Base-by-base conservation (phyloP, 2,329 filamentous ascomycete genomes). In the Cladosporium sp. region DNA sequence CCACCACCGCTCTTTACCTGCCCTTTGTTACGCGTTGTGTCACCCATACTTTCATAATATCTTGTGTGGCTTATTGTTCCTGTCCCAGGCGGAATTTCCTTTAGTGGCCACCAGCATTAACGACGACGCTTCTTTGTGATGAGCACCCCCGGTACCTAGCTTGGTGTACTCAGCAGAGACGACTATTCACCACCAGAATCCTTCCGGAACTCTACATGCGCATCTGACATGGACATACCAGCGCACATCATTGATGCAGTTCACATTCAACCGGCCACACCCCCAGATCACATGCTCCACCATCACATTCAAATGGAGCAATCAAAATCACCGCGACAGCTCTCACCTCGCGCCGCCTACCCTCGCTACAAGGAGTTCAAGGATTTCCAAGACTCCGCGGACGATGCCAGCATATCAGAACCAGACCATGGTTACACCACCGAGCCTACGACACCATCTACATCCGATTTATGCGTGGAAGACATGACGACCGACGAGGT, bases 381-480 rank as follows among this genome's bases (percentile, higher is more conserved):
- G 28, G 64, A 46, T 18, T 61, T 61, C 11, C 46, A 56, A 2
- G 73, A 73, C 23, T 71, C 73, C 3, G 72, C 71, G 26, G 74
- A 76, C 30, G 73, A 76, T 63, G 70, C 69, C 43, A 76, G 74
- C 67, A 73, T 73, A 60, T 71, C 72, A n/a, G 74, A 74, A n/a
- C 70, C 69, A 46, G 73, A 73, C 8, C 67, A 70, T 58, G 74
- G 71, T 59, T 77, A 78, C 63, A 71, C 72, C 56, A 77, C 76
- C 23, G 76, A 77, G 60, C 73, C 72, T 66, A 77, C 76, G 5
- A 75, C 76, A 7, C 76, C 75, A 14, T 71, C 74, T 53, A 68
- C 71, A 23, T 76, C 74, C 18, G 74, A 74, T 28, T 70, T 69
- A 26, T 67, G 69, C 60, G 67, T 72, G n/a, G 74, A 77, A 63